These are phyloP conservation scores for Colletotrichum salicis DNA, from an alignment of 2,329 filamentous ascomycete species.

Conservation along the genomic window DNA sequence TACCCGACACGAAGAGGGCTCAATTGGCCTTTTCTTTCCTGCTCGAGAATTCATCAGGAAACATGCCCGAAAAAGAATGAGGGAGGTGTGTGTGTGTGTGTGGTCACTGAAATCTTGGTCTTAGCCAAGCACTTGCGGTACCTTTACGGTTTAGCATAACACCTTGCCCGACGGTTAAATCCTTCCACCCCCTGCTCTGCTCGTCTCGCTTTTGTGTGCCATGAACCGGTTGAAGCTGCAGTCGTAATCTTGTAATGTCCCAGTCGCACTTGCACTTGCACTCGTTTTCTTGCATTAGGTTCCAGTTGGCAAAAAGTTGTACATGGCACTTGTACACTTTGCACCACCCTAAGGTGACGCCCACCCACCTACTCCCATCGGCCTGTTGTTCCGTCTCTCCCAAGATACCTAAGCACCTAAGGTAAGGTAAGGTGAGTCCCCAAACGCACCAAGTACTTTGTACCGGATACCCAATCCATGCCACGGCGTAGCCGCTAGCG, in stretches of 20 bases:
- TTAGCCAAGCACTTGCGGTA: not conserved
- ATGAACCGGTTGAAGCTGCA: constrained; percentile 3
- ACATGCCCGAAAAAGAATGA: not conserved
- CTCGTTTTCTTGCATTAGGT: not conserved
- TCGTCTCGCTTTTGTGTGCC: not conserved
- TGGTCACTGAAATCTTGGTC: not conserved
- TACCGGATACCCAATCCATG: not conserved
- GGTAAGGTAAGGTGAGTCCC: not conserved
- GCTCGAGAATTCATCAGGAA: not conserved
- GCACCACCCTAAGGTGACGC: not conserved
- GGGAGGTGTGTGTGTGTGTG: not conserved
- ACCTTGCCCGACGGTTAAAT: not conserved
- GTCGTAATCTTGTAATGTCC: constrained; percentile 5
- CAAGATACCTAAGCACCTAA: too few relatives aligned
- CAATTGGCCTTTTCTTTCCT: not conserved
- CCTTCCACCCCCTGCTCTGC: not conserved
- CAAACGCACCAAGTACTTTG: not conserved
- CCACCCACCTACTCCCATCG: not conserved
- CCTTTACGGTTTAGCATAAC: not conserved
- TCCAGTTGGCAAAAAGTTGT: not conserved
- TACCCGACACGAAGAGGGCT: not conserved
- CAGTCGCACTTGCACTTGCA: constrained; percentile 10
- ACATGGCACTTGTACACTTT: not conserved
- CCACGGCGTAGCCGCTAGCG: not conserved
- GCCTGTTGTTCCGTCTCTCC: not conserved